These are phyloP conservation scores for Tylopilus rubrobrunneus DNA, from an alignment of 768 basidiomycete genomes.

Conservation along the genomic window DNA sequence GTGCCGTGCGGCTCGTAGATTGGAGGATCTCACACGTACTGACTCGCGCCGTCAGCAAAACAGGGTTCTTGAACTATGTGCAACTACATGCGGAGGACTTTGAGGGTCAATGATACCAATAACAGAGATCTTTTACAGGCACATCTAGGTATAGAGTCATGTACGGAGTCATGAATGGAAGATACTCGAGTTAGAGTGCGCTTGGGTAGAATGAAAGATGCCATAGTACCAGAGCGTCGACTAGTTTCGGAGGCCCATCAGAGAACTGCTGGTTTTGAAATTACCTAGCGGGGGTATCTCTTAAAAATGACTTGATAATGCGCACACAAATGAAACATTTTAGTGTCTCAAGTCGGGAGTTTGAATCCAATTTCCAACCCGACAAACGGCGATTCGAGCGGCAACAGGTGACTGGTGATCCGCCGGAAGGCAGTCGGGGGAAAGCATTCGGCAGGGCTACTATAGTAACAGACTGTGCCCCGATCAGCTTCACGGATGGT, in stretches of 20 bases:
- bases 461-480: neutral
- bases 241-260: neutral
- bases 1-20: conserved; percentile 4
- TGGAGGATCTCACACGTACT: neutral
- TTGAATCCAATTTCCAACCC: conserved; percentile 7
- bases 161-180: neutral
- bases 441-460: neutral
- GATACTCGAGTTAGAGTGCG: neutral
- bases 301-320: neutral
- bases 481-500: conserved; percentile 13
- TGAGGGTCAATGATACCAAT: conserved; percentile 7
- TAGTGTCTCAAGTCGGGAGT: too few species aligned
- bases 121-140: neutral
- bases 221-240: neutral
- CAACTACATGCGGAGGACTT: conserved; percentile 38
- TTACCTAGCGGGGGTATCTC: too few species aligned
- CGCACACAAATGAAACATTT: neutral
- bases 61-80: conserved; percentile 37
- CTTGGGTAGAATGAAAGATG: neutral
- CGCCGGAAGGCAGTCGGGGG: conserved; percentile 9
- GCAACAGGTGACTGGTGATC: neutral
- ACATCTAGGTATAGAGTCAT: neutral
- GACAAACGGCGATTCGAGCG: conserved; percentile 1
- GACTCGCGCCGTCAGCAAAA: conserved; percentile 23
- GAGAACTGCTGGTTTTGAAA: neutral